Evolutionary conservation across 106 monocot species (phyloP).

Genomic region (Dendrobium nobile): DNA sequence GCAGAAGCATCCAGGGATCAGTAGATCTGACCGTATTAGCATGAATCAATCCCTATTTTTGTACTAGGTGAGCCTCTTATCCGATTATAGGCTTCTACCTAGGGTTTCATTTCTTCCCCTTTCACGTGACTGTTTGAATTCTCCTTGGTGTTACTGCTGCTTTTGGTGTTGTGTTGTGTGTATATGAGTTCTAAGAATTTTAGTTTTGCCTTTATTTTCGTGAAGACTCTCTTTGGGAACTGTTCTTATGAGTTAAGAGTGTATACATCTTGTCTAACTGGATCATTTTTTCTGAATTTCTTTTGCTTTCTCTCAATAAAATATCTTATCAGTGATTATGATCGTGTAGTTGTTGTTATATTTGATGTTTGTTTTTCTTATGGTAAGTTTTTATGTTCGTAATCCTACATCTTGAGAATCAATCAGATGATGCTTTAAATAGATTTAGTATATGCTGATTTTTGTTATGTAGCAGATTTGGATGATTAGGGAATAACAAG

Average conservation of each 20-base stretch:
- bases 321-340: not conserved
- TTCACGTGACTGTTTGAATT: not conserved
- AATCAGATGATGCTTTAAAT: too few relatives aligned
- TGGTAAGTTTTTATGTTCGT: not conserved
- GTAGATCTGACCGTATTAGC: not conserved
- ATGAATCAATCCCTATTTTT: not conserved
- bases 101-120: not conserved
- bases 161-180: not conserved
- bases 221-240: not conserved
- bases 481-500: too few relatives aligned
- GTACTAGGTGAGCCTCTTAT: slow-evolving; percentile 1
- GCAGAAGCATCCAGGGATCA: not conserved
- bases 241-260: not conserved
- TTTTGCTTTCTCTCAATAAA: not conserved
- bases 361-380: not conserved
- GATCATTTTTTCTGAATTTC: not conserved
- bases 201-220: not conserved
- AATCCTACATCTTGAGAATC: too few relatives aligned
- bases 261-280: not conserved
- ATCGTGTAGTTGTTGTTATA: not conserved
- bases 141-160: not conserved
- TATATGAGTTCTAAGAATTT: not conserved
- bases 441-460: too few relatives aligned
- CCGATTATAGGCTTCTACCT: not conserved
- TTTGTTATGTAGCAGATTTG: too few relatives aligned